Evolutionary conservation across 768 basidiomycete species (phyloP), one percentile per base, ranked within the genome.

Genomic region (Thelephora aurantiotincta): DNA sequence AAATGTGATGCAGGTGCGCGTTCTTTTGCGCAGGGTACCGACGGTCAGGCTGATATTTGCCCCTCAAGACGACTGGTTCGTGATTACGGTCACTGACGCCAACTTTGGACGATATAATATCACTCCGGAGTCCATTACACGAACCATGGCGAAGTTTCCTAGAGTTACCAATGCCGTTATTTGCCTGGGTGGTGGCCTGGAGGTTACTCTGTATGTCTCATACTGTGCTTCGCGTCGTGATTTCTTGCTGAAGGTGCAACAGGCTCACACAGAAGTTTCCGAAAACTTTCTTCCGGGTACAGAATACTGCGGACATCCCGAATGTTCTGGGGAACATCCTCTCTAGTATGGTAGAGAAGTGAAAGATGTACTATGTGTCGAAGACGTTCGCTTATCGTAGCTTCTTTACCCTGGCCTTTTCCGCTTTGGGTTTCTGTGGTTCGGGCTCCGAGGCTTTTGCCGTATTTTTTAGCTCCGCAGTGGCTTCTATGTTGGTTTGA

Each of bases 61-160:
- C 34, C 20, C 43, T 1, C 48, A 77, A n/a, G 79, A 82, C 53
- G 79, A 81, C 49, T 80, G 77, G 76, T 80, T 79, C 57, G 78
- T 81, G 14, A 79, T 82, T 50, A 73, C 77, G 3, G 73, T 82
- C 43, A 80, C 80, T 65, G 79, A 82, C 55, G 80, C 79, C 6
- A 82, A 81, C 60, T 81, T 81, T 50, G 72, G 66, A 19, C 66
- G 78, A 35, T 82, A 82, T 56, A 61, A 67, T 44, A 80, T 82
- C 49, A 75, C 75, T 7, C 65, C 72, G 4, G 77, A 78, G 48
- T 73, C 80, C 35, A 57, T 82, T 33, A 71, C 69, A 11, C 64
- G 68, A 16, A 73, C 69, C 0, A 80, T 81, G 76, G 73, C 69
- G 44, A 64, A 68, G 14, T 66, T 80, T 52, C 70, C 75, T 3